These are phyloP conservation scores for Xylaria grammica DNA, from an alignment of 495 filamentous ascomycete genomes.

Conservation along the genomic window DNA sequence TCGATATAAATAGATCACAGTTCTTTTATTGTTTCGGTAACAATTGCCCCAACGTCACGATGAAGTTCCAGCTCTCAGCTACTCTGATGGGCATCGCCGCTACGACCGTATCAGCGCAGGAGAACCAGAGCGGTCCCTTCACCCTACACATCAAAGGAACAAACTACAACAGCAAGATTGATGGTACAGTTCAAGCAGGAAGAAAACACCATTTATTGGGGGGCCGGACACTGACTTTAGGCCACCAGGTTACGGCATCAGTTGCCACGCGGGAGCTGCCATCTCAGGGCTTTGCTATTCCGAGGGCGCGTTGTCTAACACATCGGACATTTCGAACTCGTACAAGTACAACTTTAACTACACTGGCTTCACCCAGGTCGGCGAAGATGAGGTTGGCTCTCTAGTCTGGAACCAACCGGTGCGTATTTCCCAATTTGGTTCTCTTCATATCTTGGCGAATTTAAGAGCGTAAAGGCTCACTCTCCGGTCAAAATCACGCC, in stretches of 20 bases:
- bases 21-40: neutral
- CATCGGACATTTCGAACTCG: constrained; percentile 11
- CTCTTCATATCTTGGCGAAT: no score
- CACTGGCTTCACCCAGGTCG: constrained; percentile 38
- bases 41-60: constrained; percentile 23
- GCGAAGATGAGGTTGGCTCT: constrained; percentile 35
- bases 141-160: constrained; percentile 39
- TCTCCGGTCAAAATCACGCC: no score
- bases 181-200: constrained; percentile 38
- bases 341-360: constrained; percentile 48
- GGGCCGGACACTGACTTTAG: neutral
- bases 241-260: constrained; percentile 43
- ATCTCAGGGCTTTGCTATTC: constrained; percentile 58
- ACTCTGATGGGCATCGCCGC: constrained; percentile 34
- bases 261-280: constrained; percentile 63
- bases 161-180: constrained; percentile 32
- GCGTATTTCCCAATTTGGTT: no score
- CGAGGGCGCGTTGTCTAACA: constrained; percentile 25
- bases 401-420: constrained; percentile 51
- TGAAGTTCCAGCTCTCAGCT: constrained; percentile 39
- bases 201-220: neutral
- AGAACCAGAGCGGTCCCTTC: constrained; percentile 48
- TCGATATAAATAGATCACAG: neutral
- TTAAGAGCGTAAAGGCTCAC: no score
- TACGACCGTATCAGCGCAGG: constrained; percentile 41